phyloP scores from a whole-genome alignment of 495 filamentous ascomycete species.

The Lasiosphaeria hispida region DNA sequence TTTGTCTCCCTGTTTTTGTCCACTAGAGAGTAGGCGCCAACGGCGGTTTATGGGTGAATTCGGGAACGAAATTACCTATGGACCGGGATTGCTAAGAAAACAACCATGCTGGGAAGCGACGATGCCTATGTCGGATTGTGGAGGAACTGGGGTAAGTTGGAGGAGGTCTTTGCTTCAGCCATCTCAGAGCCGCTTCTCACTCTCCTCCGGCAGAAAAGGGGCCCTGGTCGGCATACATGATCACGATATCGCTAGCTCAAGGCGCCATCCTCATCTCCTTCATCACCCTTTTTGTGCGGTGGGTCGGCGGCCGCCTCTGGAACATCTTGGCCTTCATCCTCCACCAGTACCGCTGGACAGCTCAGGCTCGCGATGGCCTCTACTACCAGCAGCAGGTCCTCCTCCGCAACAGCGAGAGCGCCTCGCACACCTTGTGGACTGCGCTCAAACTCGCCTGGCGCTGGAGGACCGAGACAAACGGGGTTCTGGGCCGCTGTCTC shows the following conservation, averaged over 20 bases:
- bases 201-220: not conserved
- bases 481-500: not conserved
- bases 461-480: not conserved
- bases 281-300: not conserved
- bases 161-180: not conserved
- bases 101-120: too few species aligned
- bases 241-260: not conserved
- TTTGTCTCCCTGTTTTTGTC: too few species aligned
- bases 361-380: not conserved
- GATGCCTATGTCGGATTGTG: not conserved
- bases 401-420: not conserved
- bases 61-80: too few species aligned
- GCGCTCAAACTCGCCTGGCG: not conserved
- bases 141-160: conserved; percentile 1
- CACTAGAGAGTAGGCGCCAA: too few species aligned
- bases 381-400: not conserved
- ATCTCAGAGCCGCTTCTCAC: not conserved
- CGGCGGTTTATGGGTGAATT: too few species aligned
- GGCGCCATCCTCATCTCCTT: not conserved
- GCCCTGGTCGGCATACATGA: not conserved
- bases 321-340: not conserved
- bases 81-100: too few species aligned
- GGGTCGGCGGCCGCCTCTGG: not conserved
- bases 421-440: not conserved
- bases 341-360: not conserved